Evolutionary conservation across 177 flowering plant genomes (phyloP).

Genomic region (Vitis hybrid): DNA sequence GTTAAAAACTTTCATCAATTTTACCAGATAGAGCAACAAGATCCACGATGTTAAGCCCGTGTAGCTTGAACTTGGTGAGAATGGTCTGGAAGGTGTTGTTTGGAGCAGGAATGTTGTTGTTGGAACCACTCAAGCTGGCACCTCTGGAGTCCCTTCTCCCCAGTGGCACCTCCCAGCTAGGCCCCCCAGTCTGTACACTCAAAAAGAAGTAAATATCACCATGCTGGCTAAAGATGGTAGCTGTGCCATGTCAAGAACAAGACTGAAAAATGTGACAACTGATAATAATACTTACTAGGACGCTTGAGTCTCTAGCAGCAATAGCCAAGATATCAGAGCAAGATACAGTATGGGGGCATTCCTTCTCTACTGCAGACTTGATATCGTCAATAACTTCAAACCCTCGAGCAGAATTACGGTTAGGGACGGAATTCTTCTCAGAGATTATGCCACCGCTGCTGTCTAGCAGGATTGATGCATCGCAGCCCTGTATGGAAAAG

Average conservation of each 20-base stretch:
- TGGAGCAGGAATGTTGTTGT: constrained; percentile 92
- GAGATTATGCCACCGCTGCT: constrained; percentile 59
- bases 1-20: background rate
- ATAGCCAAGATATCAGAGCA: constrained; percentile 87
- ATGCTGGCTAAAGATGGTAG: background rate
- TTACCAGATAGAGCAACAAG: constrained; percentile 91
- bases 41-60: constrained; percentile 69
- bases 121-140: constrained; percentile 90
- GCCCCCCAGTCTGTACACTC: constrained; percentile 67
- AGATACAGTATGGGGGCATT: constrained; percentile 78
- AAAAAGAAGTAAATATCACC: background rate
- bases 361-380: constrained; percentile 76
- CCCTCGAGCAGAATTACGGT: constrained; percentile 75
- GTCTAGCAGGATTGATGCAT: constrained; percentile 75
- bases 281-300: constrained; percentile 41
- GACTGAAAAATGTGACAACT: background rate
- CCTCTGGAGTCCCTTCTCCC: constrained; percentile 87
- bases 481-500: constrained; percentile 68
- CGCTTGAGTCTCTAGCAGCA: constrained; percentile 92
- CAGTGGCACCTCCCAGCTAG: constrained; percentile 83
- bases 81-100: constrained; percentile 88
- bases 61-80: constrained; percentile 70
- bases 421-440: constrained; percentile 74
- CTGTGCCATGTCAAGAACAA: no score
- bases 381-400: constrained; percentile 85